Evolutionary conservation across 2,329 filamentous ascomycete species (phyloP).

Genomic region (Penicillium sp.): DNA sequence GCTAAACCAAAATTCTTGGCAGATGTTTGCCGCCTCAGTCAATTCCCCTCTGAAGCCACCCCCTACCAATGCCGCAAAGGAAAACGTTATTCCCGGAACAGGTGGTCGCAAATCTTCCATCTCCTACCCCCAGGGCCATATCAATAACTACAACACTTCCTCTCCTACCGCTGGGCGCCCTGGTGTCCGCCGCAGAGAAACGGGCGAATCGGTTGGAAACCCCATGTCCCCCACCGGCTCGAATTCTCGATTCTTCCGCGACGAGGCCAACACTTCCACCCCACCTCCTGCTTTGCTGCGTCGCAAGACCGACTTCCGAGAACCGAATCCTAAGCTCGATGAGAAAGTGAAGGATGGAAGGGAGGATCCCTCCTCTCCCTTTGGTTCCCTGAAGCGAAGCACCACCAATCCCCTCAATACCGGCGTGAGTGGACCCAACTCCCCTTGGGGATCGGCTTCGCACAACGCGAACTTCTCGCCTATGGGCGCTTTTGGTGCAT

Average conservation of each 20-base stretch:
- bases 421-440: slow-evolving; percentile 51
- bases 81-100: slow-evolving; percentile 40
- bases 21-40: slow-evolving; percentile 83
- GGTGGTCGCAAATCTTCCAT: slow-evolving; percentile 77
- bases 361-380: slow-evolving; percentile 48
- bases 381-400: slow-evolving; percentile 59
- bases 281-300: slow-evolving; percentile 63
- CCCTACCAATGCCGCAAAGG: slow-evolving; percentile 67
- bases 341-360: slow-evolving; percentile 54
- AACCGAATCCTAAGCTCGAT: slow-evolving; percentile 48
- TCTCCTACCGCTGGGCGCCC: slow-evolving; percentile 76
- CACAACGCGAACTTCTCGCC: slow-evolving; percentile 66
- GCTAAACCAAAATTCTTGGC: slow-evolving; percentile 28
- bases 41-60: slow-evolving; percentile 92
- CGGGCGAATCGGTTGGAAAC: slow-evolving; percentile 67
- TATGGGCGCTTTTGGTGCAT: slow-evolving; percentile 88
- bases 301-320: slow-evolving; percentile 64
- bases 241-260: slow-evolving; percentile 49
- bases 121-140: slow-evolving; percentile 65
- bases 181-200: slow-evolving; percentile 79
- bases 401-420: slow-evolving; percentile 56
- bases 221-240: slow-evolving; percentile 51
- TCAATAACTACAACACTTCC: slow-evolving; percentile 66
- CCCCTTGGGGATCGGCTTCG: slow-evolving; percentile 62
- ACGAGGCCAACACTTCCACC: slow-evolving; percentile 58